Percentiles rank a stretch among this genome's conserved stretches.
These are phyloP conservation scores for Colletotrichum falcatum DNA, from an alignment of 2,329 filamentous ascomycete genomes.

Conservation along the genomic window DNA sequence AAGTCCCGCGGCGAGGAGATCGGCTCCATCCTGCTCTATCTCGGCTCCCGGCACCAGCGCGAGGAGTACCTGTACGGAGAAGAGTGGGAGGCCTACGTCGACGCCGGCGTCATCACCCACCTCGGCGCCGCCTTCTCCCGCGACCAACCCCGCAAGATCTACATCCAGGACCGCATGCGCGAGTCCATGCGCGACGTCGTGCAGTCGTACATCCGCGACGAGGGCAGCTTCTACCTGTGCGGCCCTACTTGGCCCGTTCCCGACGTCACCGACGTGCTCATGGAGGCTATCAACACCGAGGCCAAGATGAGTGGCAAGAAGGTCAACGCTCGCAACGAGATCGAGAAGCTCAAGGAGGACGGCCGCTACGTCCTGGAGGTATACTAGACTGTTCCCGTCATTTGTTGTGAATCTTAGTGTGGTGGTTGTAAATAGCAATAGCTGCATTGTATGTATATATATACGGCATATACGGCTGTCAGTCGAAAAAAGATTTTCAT, in stretches of 20 bases:
- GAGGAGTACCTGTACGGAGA: conserved; percentile 99
- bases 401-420: neutral
- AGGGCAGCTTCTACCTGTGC: conserved; percentile 96
- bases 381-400: conserved; percentile 69
- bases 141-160: conserved; percentile 98
- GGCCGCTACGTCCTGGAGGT: conserved; percentile 96
- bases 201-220: conserved; percentile 85
- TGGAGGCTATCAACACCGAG: conserved; percentile 88
- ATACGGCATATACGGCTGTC: neutral
- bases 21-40: conserved; percentile 92
- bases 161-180: conserved; percentile 98
- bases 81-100: conserved; percentile 98
- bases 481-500: conserved; percentile 18
- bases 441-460: conserved; percentile 11
- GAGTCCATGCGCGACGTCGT: conserved; percentile 86
- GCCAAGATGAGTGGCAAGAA: conserved; percentile 79
- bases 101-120: conserved; percentile 93
- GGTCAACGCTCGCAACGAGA: conserved; percentile 88
- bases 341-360: conserved; percentile 97
- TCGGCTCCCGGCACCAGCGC: conserved; percentile 95
- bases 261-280: conserved; percentile 91
- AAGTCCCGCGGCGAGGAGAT: conserved; percentile 98
- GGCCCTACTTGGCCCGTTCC: conserved; percentile 98
- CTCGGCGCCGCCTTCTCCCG: conserved; percentile 94
- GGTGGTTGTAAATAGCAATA: neutral